A percentile compares a stretch with the other conserved stretches of the same genome.
phyloP scores from a whole-genome alignment of 1,139 yeast genomes.

The Yamadazyma atlantica region DNA sequence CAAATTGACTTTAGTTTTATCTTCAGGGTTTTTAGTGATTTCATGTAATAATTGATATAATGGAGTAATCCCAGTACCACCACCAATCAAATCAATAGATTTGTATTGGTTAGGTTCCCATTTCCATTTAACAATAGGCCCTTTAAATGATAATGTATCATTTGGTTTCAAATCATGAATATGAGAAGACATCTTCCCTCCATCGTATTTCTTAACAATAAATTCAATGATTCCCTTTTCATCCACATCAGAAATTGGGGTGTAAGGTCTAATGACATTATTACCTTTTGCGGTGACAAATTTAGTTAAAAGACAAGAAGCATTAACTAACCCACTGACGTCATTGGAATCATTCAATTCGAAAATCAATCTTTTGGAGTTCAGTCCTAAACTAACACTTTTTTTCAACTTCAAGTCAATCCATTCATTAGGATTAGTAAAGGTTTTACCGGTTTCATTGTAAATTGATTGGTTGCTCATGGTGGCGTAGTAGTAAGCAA shows the following conservation, averaged over 20 bases:
- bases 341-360: slow-evolving; percentile 68
- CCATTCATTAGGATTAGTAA: slow-evolving; percentile 76
- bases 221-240: slow-evolving; percentile 76
- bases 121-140: slow-evolving; percentile 91
- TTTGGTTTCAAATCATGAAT: slow-evolving; percentile 67
- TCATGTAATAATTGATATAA: slow-evolving; percentile 87
- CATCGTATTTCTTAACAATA: slow-evolving; percentile 79
- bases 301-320: slow-evolving; percentile 80
- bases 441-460: slow-evolving; percentile 55
- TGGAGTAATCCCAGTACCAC: slow-evolving; percentile 96
- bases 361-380: slow-evolving; percentile 71
- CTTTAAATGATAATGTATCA: slow-evolving; percentile 89
- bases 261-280: slow-evolving; percentile 93
- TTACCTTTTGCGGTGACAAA: slow-evolving; percentile 81
- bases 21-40: slow-evolving; percentile 72
- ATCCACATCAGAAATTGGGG: slow-evolving; percentile 77
- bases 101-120: slow-evolving; percentile 85
- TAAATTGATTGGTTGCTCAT: slow-evolving; percentile 19
- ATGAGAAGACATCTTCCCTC: slow-evolving; percentile 83
- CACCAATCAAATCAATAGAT: slow-evolving; percentile 85
- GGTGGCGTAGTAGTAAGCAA: slow-evolving; percentile 44
- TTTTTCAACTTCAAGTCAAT: slow-evolving; percentile 71
- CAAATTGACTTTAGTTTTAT: slow-evolving; percentile 69
- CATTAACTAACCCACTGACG: slow-evolving; percentile 75
- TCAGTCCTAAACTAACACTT: slow-evolving; percentile 54